Base-by-base conservation (phyloP, 2,329 filamentous ascomycete genomes). In the Fusarium haematococcum region DNA sequence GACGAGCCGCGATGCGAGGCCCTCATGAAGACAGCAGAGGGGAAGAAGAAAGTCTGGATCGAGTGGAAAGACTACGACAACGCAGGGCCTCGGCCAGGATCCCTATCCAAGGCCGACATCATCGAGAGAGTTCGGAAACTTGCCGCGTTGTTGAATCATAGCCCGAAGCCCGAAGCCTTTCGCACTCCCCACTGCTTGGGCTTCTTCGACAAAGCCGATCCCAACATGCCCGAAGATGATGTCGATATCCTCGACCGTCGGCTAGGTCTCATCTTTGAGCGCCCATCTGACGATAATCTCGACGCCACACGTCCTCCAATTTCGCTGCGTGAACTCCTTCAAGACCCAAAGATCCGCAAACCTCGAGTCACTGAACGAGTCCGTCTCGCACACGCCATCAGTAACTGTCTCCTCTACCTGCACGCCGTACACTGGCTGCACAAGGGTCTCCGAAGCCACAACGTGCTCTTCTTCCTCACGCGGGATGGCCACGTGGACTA, bases 361-460 rank as follows among this genome's bases (percentile, higher is more conserved):
- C 89, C 88, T 2, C 82, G 86, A 2, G 83, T 91, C 4, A 89
- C 88, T 0, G 84, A 86, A 27, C 85, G 89, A 35, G 83, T 90
- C 63, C 80, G 77, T 32, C 84, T 91, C 20, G 88, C 89, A 52
- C 84, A 85, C 56, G 85, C 86, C 30, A 82, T 91, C 33, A 83
- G 86, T 66, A 86, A 88, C 74, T 89, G 86, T 20, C 78, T 91
- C 4, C 80, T 90, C 56, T 88, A 89, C 65, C 83, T 90, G 0
- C 88, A 90, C 74, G 84, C 86, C 4, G 87, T 89, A 1, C 85
- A 88, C 69, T 90, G 88, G 88, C 82, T 90, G 7, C 88, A 90
- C 81, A 90, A 91, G 74, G 88, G 87, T n/a, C 81, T 90, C 6
- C 85, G 88, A 14, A 86, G 85, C 67, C 81, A 87, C 64, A 90